These are phyloP conservation scores for Arachnomyces sp. DNA, from an alignment of 2,329 filamentous ascomycete genomes.

Conservation along the genomic window DNA sequence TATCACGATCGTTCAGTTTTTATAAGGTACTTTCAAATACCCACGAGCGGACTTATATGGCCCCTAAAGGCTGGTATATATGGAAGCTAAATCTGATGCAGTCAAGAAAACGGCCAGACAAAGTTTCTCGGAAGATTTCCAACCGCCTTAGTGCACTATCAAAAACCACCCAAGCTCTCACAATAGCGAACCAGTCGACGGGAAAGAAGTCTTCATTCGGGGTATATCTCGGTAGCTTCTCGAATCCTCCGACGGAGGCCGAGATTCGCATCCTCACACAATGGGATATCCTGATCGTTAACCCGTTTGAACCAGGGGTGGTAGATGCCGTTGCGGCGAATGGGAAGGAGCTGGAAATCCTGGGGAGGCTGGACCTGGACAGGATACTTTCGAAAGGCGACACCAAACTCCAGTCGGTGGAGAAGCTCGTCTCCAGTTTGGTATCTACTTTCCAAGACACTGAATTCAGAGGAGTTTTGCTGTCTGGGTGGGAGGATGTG, in stretches of 20 bases:
- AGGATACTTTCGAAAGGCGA: slow-evolving; percentile 15
- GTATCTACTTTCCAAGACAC: slow-evolving; percentile 18
- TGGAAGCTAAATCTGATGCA: slow-evolving; percentile 7
- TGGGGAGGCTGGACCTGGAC: slow-evolving; percentile 28
- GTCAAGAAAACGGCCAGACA: slow-evolving; percentile 18
- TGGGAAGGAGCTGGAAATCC: slow-evolving; percentile 13
- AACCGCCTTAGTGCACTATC: slow-evolving; percentile 11
- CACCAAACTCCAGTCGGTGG: slow-evolving; percentile 18
- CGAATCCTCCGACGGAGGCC: slow-evolving; percentile 21
- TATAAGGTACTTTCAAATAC: too few relatives aligned
- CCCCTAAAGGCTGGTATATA: too few relatives aligned
- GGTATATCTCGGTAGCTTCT: slow-evolving; percentile 37
- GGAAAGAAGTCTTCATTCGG: slow-evolving; percentile 32
- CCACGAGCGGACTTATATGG: too few relatives aligned
- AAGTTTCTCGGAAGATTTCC: slow-evolving; percentile 18
- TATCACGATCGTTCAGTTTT: slow-evolving; percentile 16
- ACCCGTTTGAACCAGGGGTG: slow-evolving; percentile 33
- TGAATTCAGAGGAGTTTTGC: slow-evolving; percentile 33
- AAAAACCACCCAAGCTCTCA: slow-evolving; percentile 17
- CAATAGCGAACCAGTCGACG: slow-evolving; percentile 7
- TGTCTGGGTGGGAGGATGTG: slow-evolving; percentile 35
- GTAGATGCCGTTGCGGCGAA: slow-evolving; percentile 23
- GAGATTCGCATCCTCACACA: slow-evolving; percentile 30
- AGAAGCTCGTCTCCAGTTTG: slow-evolving; percentile 24
- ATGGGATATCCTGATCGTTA: slow-evolving; percentile 40